Evolutionary conservation across 345 rosid species (phyloP).

Genomic region (Hirschfeldia incana): DNA sequence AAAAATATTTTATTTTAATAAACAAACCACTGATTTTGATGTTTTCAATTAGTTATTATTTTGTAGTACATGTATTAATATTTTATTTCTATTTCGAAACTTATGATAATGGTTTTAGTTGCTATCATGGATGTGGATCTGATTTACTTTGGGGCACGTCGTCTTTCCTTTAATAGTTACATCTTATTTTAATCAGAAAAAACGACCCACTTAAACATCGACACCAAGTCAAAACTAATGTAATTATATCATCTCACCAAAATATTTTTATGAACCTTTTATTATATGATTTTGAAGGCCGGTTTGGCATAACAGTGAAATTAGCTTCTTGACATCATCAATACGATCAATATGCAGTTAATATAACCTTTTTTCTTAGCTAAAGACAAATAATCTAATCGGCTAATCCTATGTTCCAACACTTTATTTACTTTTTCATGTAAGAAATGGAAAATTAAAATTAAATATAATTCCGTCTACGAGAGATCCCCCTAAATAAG

Average conservation of each 20-base stretch:
- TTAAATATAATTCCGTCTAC: constrained; percentile 9
- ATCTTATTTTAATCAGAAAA: not conserved
- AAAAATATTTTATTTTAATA: not conserved
- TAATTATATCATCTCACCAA: not conserved
- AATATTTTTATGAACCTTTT: not conserved
- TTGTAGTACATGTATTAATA: not conserved
- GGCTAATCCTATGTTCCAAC: too few relatives aligned
- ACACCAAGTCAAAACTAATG: not conserved
- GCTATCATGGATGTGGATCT: constrained; percentile 25
- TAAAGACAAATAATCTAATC: not conserved
- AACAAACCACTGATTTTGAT: constrained; percentile 18
- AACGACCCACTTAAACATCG: not conserved
- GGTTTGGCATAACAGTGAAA: not conserved
- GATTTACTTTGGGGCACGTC: constrained; percentile 29
- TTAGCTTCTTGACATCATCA: not conserved
- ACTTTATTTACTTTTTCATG: not conserved
- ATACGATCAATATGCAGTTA: not conserved
- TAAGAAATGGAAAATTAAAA: not conserved
- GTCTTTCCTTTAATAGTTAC: constrained; percentile 30
- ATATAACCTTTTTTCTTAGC: not conserved
- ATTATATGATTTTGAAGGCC: not conserved
- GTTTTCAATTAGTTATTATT: not conserved
- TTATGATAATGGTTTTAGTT: constrained; percentile 14
- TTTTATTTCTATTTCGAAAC: not conserved
- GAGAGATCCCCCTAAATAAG: not conserved